These are phyloP conservation scores for Nicotiana noctiflora DNA, from an alignment of 257 asterid genomes.

Conservation along the genomic window DNA sequence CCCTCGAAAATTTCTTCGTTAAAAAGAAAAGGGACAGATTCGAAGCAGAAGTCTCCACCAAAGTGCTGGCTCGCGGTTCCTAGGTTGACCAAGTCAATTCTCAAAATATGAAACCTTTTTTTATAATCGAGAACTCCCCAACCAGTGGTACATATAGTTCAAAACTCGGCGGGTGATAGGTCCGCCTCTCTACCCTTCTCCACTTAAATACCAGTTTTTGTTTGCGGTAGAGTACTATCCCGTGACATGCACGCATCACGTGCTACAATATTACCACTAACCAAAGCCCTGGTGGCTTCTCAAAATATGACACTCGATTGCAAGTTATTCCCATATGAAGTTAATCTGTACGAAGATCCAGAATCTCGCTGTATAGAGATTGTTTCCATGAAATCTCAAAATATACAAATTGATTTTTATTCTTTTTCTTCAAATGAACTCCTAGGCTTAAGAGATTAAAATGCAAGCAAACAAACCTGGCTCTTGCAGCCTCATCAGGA, in stretches of 20 bases:
- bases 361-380: not conserved
- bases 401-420: not conserved
- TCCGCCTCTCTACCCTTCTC: no score
- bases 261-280: no score
- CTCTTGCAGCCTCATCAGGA: slow-evolving; percentile 99
- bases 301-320: not conserved
- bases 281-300: not conserved
- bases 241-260: no score
- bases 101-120: not conserved
- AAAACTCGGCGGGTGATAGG: no score
- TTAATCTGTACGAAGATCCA: not conserved
- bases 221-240: no score
- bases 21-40: not conserved
- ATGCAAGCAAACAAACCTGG: slow-evolving; percentile 50
- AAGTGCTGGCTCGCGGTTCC: not conserved
- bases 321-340: not conserved
- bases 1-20: no score
- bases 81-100: not conserved
- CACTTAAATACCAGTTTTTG: no score
- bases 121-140: no score
- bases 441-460: not conserved
- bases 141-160: no score
- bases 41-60: not conserved
- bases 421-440: not conserved
- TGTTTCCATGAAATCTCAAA: not conserved